A percentile compares a stretch with the other conserved stretches of the same genome.
Conservation (phyloP, 108 stramenopile genomes). For the Aurantiochytrium sp. region DNA sequence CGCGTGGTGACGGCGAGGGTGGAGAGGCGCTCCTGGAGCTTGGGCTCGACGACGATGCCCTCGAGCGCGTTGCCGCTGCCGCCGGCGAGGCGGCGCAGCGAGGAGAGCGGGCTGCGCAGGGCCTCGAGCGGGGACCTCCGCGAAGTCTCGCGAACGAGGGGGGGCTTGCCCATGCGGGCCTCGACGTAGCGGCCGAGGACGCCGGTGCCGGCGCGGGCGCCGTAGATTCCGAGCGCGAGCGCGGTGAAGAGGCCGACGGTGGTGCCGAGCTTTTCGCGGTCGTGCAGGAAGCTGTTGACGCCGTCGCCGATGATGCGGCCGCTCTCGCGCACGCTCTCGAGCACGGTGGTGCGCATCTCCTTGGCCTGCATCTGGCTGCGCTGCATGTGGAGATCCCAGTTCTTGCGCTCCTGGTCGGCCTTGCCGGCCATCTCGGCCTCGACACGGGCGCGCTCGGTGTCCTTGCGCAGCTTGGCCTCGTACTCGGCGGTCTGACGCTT, state of each 20-base stretch:
- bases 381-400: conserved; percentile 63
- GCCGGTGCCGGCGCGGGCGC: conserved; percentile 51
- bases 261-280: conserved; percentile 15
- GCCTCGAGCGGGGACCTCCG: conserved; percentile 42
- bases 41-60: conserved; percentile 60
- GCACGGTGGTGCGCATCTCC: not conserved
- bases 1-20: conserved; percentile 62
- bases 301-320: conserved; percentile 3
- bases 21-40: conserved; percentile 63
- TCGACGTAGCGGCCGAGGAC: conserved; percentile 58
- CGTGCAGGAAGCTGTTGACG: conserved; percentile 30
- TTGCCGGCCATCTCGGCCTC: conserved; percentile 30
- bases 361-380: conserved; percentile 32
- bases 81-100: conserved; percentile 33
- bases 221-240: conserved; percentile 45
- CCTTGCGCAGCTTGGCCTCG: conserved; percentile 28
- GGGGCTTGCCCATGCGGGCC: conserved; percentile 64
- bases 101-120: not conserved
- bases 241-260: conserved; percentile 47
- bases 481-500: conserved; percentile 35
- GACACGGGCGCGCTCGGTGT: conserved; percentile 14
- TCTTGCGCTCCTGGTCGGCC: conserved; percentile 54
- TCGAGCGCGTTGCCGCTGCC: conserved; percentile 40
- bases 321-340: not conserved
- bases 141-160: conserved; percentile 69